Base-by-base conservation (phyloP, 805 yeast species). In the Phaffomyces antillensis region DNA sequence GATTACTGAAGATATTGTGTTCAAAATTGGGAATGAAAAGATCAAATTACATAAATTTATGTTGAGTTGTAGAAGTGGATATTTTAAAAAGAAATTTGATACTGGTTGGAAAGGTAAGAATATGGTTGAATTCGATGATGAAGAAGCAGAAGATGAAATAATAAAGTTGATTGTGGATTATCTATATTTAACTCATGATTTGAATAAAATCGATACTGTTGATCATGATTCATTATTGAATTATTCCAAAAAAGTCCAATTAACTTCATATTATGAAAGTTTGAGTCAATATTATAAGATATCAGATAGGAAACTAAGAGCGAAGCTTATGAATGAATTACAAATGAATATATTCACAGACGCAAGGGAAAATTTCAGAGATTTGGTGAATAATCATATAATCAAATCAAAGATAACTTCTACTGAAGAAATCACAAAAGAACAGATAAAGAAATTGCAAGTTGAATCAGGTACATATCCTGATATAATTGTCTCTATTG, bases 401-500 rank as follows among this genome's bases (percentile, higher is more conserved):
- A 49, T 58, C 36, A 51, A 45, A 1, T 42, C 47, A 10, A 59
- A 52, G 36, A 13, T 54, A 5, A 33, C 35, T 11, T 32, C 42
- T 16, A 15, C 38, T 4, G 15, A 10, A 10, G 15, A 10, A 8
- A 39, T 58, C 15, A 25, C 51, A 1, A 31, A 43, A 7, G 43
- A 40, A 3, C 44, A 46, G 10, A 40, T 53, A 36, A 8, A 30
- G 13, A n/a, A 43, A 8, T 33, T 55, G n/a, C 55, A 53, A 24
- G 12, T 41, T 3, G 45, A 48, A n/a, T n/a, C 40, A 2, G 18
- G 40, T 5, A 54, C 61, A 9, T 61, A 48, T 37, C 77, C 85
- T 0, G 87, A 82, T 60, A 54, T 75, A 0, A 64, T 77, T 2
- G 40, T 80, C 1, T 53, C 69, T 1, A 68, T 70, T 7, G 49